phyloP scores from a whole-genome alignment of 768 basidiomycete genomes.

The Termitomyces sp. region DNA sequence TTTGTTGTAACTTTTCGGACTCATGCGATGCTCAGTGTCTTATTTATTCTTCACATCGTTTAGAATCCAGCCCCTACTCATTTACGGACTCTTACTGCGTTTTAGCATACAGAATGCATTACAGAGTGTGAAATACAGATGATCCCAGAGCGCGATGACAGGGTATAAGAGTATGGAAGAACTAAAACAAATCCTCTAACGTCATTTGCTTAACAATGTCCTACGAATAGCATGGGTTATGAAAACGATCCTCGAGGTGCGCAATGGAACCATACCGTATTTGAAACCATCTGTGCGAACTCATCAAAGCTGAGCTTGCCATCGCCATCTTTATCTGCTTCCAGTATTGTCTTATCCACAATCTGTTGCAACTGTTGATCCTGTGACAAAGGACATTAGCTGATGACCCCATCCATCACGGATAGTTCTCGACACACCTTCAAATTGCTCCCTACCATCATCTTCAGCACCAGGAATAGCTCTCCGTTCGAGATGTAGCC shows the following conservation, averaged over 20 bases:
- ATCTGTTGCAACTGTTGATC: conserved; percentile 99
- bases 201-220: conserved; percentile 99
- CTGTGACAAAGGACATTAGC: conserved; percentile 30
- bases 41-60: not conserved
- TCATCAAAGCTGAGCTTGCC: conserved; percentile 97
- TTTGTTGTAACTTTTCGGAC: conserved; percentile 7
- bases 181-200: conserved; percentile 83
- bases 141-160: not conserved
- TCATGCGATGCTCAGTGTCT: not conserved
- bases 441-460: conserved; percentile 99
- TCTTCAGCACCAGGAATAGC: conserved; percentile 96
- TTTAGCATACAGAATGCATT: conserved; percentile 9
- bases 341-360: conserved; percentile 99
- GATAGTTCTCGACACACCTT: conserved; percentile 50
- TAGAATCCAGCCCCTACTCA: conserved; percentile 1
- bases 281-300: conserved; percentile 94
- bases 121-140: conserved; percentile 4
- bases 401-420: conserved; percentile 4
- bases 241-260: not conserved
- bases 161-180: conserved; percentile 3
- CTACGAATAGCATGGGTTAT: conserved; percentile 31
- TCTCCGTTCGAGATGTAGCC: conserved; percentile 98
- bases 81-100: not conserved
- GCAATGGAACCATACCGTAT: conserved; percentile 60
- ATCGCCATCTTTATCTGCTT: conserved; percentile 97